These are phyloP conservation scores for Cytospora paraplurivora DNA, from an alignment of 2,329 filamentous ascomycete genomes.

Conservation along the genomic window DNA sequence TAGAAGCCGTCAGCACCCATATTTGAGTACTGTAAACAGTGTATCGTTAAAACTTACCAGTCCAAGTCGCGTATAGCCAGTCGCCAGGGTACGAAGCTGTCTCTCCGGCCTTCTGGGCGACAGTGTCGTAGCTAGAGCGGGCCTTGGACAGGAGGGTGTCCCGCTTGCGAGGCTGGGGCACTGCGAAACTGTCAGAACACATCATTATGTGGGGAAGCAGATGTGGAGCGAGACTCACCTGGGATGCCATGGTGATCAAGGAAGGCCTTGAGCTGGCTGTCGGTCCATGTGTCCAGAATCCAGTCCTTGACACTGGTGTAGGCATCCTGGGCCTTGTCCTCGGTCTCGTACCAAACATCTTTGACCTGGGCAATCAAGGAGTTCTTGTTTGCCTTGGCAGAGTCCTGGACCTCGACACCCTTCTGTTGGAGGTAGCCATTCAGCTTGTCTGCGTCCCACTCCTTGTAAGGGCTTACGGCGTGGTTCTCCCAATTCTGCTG, in stretches of 20 bases:
- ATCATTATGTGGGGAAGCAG: not conserved
- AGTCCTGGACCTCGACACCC: constrained; percentile 68
- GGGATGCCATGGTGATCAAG: constrained; percentile 86
- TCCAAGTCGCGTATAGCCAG: constrained; percentile 92
- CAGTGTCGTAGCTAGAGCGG: constrained; percentile 77
- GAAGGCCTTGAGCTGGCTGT: constrained; percentile 91
- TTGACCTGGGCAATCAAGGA: constrained; percentile 70
- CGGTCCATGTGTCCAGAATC: constrained; percentile 94
- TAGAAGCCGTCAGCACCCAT: constrained; percentile 20
- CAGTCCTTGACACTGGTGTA: constrained; percentile 79
- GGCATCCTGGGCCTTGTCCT: constrained; percentile 72
- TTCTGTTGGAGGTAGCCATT: constrained; percentile 68
- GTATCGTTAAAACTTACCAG: constrained; percentile 41
- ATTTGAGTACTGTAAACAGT: not conserved
- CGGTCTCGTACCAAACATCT: constrained; percentile 74
- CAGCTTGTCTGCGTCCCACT: constrained; percentile 73
- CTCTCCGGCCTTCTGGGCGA: constrained; percentile 75
- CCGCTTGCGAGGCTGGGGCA: constrained; percentile 83
- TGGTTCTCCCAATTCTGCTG: constrained; percentile 85
- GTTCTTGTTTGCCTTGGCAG: constrained; percentile 69
- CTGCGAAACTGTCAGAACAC: constrained; percentile 39
- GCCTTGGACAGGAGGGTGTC: constrained; percentile 78
- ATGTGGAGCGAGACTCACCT: constrained; percentile 42
- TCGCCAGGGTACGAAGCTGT: constrained; percentile 85
- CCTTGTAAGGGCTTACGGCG: constrained; percentile 73